A percentile compares a stretch with the other conserved stretches of the same genome.
These are phyloP conservation scores for Xylaria grammica DNA, from an alignment of 495 filamentous ascomycete species.

Conservation along the genomic window DNA sequence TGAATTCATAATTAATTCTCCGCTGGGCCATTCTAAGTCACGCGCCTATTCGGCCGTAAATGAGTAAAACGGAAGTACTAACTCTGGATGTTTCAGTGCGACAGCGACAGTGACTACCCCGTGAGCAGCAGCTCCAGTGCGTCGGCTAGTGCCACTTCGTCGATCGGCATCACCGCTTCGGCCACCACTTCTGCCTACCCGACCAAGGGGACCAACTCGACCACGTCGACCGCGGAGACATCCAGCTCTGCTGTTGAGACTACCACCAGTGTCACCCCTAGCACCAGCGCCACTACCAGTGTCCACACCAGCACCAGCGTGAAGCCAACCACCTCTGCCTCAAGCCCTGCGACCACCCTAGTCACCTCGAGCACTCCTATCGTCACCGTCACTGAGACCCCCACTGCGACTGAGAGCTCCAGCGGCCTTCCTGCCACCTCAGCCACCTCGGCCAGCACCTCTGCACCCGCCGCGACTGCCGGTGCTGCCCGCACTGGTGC, in stretches of 20 bases:
- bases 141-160: constrained; percentile 5
- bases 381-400: constrained; percentile 3
- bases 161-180: too few species aligned
- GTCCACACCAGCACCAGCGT: constrained; percentile 7
- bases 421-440: constrained; percentile 25
- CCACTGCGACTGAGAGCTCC: not conserved
- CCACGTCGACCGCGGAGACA: not conserved
- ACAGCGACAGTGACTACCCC: constrained; percentile 26
- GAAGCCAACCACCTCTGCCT: not conserved
- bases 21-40: too few species aligned
- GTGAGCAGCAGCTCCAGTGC: constrained; percentile 26
- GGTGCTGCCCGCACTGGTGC: constrained; percentile 40
- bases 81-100: not conserved
- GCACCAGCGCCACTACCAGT: constrained; percentile 19
- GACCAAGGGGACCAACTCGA: not conserved
- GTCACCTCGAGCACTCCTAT: constrained; percentile 5
- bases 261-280: constrained; percentile 24
- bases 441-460: constrained; percentile 25
- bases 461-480: constrained; percentile 29
- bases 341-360: not conserved
- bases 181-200: not conserved
- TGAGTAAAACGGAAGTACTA: constrained; percentile 21
- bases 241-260: constrained; percentile 7
- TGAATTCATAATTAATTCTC: too few species aligned
- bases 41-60: not conserved